Conservation (phyloP, 2,329 filamentous ascomycete genomes). For the Dothideomycetes sp. region DNA sequence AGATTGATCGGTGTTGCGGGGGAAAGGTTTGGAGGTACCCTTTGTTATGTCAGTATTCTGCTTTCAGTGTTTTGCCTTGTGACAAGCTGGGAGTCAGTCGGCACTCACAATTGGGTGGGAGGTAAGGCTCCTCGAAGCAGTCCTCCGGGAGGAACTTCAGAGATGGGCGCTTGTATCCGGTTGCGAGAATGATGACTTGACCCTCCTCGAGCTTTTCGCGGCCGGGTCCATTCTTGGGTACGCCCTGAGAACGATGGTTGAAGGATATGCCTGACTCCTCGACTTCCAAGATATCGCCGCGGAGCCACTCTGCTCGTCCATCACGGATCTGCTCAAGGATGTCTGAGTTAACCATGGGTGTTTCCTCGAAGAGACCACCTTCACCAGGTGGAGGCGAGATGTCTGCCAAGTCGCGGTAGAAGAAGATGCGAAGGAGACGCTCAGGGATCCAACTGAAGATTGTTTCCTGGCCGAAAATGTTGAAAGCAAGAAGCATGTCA, state of each 20-base stretch:
- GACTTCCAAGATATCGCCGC: conserved; percentile 67
- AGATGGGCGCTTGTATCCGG: conserved; percentile 65
- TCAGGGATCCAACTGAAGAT: conserved; percentile 69
- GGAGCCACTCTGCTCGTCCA: conserved; percentile 66
- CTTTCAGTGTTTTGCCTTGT: neutral
- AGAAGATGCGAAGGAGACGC: conserved; percentile 60
- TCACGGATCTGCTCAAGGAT: conserved; percentile 64
- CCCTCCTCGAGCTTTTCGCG: conserved; percentile 53
- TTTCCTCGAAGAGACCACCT: conserved; percentile 67
- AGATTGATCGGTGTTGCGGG: conserved; percentile 59
- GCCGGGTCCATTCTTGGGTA: conserved; percentile 67
- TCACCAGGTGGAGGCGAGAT: conserved; percentile 47
- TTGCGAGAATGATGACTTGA: conserved; percentile 74
- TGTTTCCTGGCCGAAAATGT: conserved; percentile 70
- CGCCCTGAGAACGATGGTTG: conserved; percentile 59
- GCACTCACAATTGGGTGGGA: conserved; percentile 57
- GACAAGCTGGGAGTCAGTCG: neutral
- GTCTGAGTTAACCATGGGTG: conserved; percentile 78
- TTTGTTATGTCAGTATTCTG: no score
- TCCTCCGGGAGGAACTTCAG: conserved; percentile 64
- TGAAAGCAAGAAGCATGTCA: conserved; percentile 62
- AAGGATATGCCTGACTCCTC: conserved; percentile 55
- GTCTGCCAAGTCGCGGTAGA: conserved; percentile 71
- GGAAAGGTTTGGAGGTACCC: conserved; percentile 74
- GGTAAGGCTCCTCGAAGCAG: conserved; percentile 62